Evolutionary conservation across 1,139 yeast genomes (phyloP), one percentile per base, ranked within the genome.

Genomic region (Geotrichum citri-aurantii): DNA sequence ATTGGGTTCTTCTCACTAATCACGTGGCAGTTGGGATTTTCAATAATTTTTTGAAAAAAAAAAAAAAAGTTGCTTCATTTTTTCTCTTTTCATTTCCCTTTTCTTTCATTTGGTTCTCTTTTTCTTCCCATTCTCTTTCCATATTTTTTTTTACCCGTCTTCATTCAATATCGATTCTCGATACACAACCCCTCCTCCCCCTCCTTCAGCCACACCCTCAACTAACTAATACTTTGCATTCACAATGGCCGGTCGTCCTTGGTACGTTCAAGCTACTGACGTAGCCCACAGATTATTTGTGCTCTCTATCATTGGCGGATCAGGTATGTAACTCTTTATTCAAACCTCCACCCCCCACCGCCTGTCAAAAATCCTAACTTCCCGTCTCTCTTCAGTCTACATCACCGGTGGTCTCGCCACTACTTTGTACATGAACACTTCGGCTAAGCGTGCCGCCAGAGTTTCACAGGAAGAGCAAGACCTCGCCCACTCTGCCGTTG

Each of bases 251-350:
- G 74, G 76, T 57, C 68, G 78, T 61, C 87, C 90, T 53, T 85
- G 90, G 90, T 85, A 84, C 69, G 82, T 85, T 5, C 82, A 81
- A 71, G 84, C 83, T 14, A 86, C 95, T 17, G 97, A 90, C 73
- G 83, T 87, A 55, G 81, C 84, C 44, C 97, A 90, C 74, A 88
- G 97, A 76, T 73, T 88, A 61, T 83, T 95, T 0, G 96, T 90
- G 33, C 75, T 89, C 50, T 82, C 90, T 3, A 78, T 89, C 52
- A 84, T 88, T 49, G 96, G 96, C 17, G 84, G 83, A 62, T 81
- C 90, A 1, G 71, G 81, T 67, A 69, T 57, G 76, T 66, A n/a
- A n/a, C n/a, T n/a, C n/a, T n/a, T n/a, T n/a, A n/a, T n/a, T n/a
- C n/a, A n/a, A n/a, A n/a, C n/a, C n/a, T n/a, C n/a, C n/a, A n/a